These are phyloP conservation scores for Wickerhamomyces chaumierensis DNA, from an alignment of 805 yeast genomes.

Conservation along the genomic window DNA sequence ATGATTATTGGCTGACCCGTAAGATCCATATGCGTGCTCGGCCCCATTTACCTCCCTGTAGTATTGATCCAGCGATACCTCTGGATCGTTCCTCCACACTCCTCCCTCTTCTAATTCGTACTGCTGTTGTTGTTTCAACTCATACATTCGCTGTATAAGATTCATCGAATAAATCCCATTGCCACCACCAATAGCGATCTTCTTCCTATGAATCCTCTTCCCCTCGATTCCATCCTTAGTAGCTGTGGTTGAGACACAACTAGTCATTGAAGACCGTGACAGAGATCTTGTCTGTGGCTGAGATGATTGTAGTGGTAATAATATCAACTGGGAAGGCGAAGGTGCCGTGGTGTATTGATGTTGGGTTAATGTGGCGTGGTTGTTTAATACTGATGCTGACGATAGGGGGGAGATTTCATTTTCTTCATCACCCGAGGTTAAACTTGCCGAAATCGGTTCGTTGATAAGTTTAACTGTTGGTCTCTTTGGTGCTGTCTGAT, in stretches of 20 bases:
- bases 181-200: conserved; percentile 15
- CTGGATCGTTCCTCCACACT: too few relatives aligned
- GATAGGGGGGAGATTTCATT: too few relatives aligned
- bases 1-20: too few relatives aligned
- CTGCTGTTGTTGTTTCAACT: neutral
- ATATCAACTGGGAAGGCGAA: neutral
- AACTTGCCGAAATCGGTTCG: conserved; percentile 1
- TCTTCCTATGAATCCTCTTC: conserved; percentile 33
- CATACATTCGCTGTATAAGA: conserved; percentile 24
- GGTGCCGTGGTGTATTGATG: neutral
- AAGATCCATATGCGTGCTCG: too few relatives aligned
- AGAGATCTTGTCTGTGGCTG: conserved; percentile 54
- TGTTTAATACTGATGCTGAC: too few relatives aligned
- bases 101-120: too few relatives aligned
- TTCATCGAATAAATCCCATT: conserved; percentile 28
- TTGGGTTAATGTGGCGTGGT: conserved; percentile 1
- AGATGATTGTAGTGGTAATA: conserved; percentile 8
- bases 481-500: too few relatives aligned
- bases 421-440: too few relatives aligned
- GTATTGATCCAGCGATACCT: neutral
- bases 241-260: conserved; percentile 63
- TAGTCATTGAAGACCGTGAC: conserved; percentile 50
- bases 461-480: neutral
- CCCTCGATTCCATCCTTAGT: conserved; percentile 71
- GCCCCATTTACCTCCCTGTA: too few relatives aligned